These are phyloP conservation scores for Populus hybrid DNA, from an alignment of 441 rosid species.

Conservation along the genomic window DNA sequence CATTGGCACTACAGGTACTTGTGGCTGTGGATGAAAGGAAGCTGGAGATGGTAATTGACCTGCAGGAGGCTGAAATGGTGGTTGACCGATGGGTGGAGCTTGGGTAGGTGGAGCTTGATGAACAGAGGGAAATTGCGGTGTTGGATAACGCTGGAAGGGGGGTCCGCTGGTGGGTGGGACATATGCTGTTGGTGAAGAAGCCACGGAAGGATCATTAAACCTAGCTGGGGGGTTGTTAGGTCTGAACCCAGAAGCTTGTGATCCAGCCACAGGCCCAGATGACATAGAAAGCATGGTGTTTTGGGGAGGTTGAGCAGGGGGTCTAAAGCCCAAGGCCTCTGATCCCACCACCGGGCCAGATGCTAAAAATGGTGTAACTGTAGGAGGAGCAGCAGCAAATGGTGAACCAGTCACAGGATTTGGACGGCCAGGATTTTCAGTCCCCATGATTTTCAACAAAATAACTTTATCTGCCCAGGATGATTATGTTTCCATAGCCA, in stretches of 20 bases:
- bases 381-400: constrained; percentile 61
- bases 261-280: constrained; percentile 38
- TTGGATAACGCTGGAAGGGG: constrained; percentile 44
- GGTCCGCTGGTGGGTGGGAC: constrained; percentile 37
- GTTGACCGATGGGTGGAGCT: constrained; percentile 47
- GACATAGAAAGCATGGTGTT: constrained; percentile 41
- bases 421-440: constrained; percentile 70
- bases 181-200: constrained; percentile 39
- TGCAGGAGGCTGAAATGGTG: constrained; percentile 51
- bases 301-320: constrained; percentile 46
- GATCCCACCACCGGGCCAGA: constrained; percentile 53
- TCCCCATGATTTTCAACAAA: constrained; percentile 50
- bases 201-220: constrained; percentile 41
- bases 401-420: constrained; percentile 55
- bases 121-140: constrained; percentile 50
- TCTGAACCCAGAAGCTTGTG: constrained; percentile 43
- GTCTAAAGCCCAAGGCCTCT: constrained; percentile 50
- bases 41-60: constrained; percentile 49
- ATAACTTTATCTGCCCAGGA: constrained; percentile 12
- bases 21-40: constrained; percentile 52
- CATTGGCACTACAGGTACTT: constrained; percentile 48
- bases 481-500: constrained; percentile 34
- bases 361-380: constrained; percentile 55
- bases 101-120: constrained; percentile 51
- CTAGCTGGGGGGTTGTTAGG: constrained; percentile 37